Evolutionary conservation across 2,329 filamentous ascomycete species (phyloP), one percentile per base, ranked within the genome.

Genomic region (Phyllachora maydis): DNA sequence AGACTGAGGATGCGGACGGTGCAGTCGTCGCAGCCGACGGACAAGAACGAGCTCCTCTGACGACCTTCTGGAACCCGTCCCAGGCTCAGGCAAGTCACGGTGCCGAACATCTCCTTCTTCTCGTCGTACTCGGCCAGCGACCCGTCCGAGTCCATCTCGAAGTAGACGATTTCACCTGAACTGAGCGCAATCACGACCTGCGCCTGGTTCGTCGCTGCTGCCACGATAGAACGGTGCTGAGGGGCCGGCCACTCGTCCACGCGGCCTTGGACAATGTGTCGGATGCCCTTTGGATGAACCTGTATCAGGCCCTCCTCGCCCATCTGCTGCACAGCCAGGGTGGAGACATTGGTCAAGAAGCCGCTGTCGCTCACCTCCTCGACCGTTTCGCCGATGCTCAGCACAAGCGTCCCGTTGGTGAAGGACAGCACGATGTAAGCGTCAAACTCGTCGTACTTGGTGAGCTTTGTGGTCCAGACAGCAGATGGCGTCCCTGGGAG

Each of bases 381-480:
- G 0, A 98, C 88, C 2, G 83, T 92, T 43, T 98, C 88, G 4
- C 85, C 88, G 33, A 98, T 93, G 39, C 82, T 90, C 10, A 98
- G 57, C 1, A 95, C 83, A 8, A 95, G 58, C 0, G 88, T 98
- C 15, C 71, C 76, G 35, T 90, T 90, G 18, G 73, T 71, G 39
- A 92, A 88, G 3, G 82, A 91, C 4, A 99, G 59, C n/a, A 98
- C 67, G 30, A 98, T 92, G 40, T 95, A 93, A 0, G 81, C 75
- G 47, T 98, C 85, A 33, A 73, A 91, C 35, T 85, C 67, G 35
- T 95, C 85, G 11, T 65, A 63, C 11, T 68, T 67, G 18, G 69
- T 75, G 22, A 91, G 54, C 44, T 92, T 93, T 1, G 90, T 82
- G 0, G 88, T 93, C 85, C 88, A 99, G 4, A 98, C 83, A 2